These are phyloP conservation scores for Silybum marianum DNA, from an alignment of 129 eudicot genomes.

Conservation along the genomic window DNA sequence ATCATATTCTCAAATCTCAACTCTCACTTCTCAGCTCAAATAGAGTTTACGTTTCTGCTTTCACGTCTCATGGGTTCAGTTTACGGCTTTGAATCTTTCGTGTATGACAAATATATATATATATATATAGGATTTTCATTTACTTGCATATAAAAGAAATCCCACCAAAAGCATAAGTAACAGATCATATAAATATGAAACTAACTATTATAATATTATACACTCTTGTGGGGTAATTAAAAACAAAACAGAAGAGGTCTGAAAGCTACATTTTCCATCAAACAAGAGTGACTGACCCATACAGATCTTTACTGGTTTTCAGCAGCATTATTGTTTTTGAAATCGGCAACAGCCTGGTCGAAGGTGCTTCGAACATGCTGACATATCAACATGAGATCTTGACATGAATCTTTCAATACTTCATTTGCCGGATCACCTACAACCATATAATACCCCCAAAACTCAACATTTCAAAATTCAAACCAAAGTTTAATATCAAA, in stretches of 20 bases:
- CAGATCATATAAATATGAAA: conserved; percentile 7
- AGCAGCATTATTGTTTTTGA: conserved; percentile 42
- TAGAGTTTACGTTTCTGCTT: no score
- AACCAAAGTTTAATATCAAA: neutral
- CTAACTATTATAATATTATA: neutral
- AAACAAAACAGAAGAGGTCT: neutral
- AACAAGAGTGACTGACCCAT: neutral
- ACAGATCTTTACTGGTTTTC: conserved; percentile 30
- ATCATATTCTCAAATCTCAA: no score
- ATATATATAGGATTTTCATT: neutral
- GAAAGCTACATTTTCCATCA: neutral
- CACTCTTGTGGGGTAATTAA: neutral
- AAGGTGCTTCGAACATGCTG: conserved; percentile 78
- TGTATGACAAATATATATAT: neutral
- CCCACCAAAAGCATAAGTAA: neutral
- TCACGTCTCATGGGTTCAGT: no score
- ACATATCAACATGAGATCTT: conserved; percentile 74
- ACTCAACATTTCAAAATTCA: neutral
- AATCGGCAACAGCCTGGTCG: conserved; percentile 60
- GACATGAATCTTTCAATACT: conserved; percentile 83
- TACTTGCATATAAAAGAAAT: neutral
- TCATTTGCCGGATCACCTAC: conserved; percentile 84
- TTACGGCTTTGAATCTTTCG: no score
- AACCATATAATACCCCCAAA: neutral
- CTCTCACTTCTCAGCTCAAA: no score